Percentiles rank a stretch among this genome's conserved stretches.
Evolutionary conservation across 225 moss, liverwort and hornwort species (phyloP).

Genomic region (Pseudoscleropodium purum): DNA sequence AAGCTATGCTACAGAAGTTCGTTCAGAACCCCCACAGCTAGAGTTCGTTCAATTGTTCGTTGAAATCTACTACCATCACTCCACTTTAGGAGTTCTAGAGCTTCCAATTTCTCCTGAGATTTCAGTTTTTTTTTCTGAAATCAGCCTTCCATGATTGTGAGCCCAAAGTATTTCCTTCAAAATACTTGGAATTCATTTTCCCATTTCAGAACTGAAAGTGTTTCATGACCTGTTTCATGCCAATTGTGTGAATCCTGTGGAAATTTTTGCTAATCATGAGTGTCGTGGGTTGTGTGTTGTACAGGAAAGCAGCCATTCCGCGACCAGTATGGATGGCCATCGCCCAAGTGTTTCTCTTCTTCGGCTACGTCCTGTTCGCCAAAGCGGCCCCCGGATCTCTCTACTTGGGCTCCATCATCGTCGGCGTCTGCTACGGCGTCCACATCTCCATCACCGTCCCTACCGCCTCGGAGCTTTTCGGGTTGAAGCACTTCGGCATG

Average conservation of each 20-base stretch:
- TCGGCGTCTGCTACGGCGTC: conserved; percentile 70
- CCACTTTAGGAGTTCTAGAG: too few relatives aligned
- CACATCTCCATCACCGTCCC: conserved; percentile 79
- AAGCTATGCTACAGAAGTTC: neutral
- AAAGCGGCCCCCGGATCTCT: conserved; percentile 56
- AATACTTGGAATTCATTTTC: neutral
- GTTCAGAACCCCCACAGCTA: neutral
- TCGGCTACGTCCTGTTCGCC: conserved; percentile 64
- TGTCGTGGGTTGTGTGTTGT: neutral
- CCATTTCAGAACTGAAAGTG: neutral
- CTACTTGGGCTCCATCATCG: conserved; percentile 64
- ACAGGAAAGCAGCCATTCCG: conserved; percentile 65
- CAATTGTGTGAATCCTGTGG: neutral
- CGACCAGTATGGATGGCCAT: conserved; percentile 78
- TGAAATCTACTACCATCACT: neutral
- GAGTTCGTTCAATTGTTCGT: too few relatives aligned
- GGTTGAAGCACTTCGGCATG: conserved; percentile 66
- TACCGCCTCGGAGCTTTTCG: conserved; percentile 83
- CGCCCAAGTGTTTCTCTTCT: conserved; percentile 58
- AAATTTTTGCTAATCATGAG: neutral
- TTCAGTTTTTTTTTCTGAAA: neutral
- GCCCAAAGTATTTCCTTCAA: neutral
- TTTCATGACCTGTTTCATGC: neutral
- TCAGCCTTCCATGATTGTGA: neutral
- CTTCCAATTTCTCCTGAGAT: neutral